Evolutionary conservation across 1,284 basidiomycete genomes (phyloP).

Genomic region (Malassezia sympodialis): DNA sequence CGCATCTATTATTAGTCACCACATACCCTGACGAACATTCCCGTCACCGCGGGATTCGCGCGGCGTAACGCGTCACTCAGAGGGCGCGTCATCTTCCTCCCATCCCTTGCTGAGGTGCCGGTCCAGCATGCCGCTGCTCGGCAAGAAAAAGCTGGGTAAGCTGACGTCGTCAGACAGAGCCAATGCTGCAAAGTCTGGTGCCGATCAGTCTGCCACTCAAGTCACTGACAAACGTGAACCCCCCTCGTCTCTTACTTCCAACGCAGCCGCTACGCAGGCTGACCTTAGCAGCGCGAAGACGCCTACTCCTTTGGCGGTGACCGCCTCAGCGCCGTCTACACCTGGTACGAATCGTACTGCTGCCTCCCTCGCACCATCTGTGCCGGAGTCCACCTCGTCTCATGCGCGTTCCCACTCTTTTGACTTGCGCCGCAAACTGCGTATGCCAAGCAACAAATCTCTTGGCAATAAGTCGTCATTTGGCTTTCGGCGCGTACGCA

Average conservation of each 20-base stretch:
- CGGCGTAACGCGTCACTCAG: background rate
- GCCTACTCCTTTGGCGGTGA: background rate
- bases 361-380: background rate
- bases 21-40: background rate
- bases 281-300: background rate
- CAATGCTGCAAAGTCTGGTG: background rate
- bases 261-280: background rate
- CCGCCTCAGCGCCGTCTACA: background rate
- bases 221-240: background rate
- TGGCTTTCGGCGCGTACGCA: constrained; percentile 5
- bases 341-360: background rate
- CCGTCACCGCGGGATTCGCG: background rate
- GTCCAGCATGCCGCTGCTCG: background rate
- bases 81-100: background rate
- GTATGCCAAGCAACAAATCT: constrained; percentile 12
- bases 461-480: constrained; percentile 7
- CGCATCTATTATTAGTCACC: background rate
- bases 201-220: background rate
- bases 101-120: background rate
- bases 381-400: background rate
- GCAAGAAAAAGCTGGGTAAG: background rate
- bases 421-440: constrained; percentile 11
- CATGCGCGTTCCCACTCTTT: constrained; percentile 8
- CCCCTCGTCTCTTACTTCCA: background rate
- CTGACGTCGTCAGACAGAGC: background rate